Conservation (phyloP, 257 asterid genomes). For the Sherardia arvensis region DNA sequence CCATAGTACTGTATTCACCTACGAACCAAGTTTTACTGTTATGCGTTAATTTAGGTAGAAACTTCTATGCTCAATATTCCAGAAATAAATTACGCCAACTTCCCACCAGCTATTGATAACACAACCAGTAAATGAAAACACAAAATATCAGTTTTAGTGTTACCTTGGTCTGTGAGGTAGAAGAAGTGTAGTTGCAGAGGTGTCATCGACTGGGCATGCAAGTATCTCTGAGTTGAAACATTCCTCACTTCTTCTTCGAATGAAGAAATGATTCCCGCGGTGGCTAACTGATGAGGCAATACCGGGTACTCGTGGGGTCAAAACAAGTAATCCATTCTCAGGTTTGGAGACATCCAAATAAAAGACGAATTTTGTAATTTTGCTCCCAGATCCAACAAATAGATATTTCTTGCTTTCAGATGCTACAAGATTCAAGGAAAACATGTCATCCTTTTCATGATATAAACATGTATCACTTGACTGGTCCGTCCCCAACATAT, state of each 20-base stretch:
- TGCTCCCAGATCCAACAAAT: conserved; percentile 75
- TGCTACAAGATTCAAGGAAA: conserved; percentile 60
- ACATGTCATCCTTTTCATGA: conserved; percentile 84
- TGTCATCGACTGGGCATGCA: conserved; percentile 71
- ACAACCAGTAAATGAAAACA: not conserved
- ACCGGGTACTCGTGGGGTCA: conserved; percentile 73
- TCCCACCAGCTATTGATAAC: not conserved
- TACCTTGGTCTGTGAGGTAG: conserved; percentile 94
- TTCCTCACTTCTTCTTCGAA: conserved; percentile 70
- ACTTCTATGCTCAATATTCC: not conserved
- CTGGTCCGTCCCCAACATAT: conserved; percentile 66
- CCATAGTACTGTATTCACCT: not conserved
- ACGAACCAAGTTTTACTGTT: not conserved
- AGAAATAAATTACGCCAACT: not conserved
- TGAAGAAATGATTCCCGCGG: conserved; percentile 85
- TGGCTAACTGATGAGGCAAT: conserved; percentile 80
- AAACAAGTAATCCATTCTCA: conserved; percentile 48
- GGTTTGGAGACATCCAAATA: conserved; percentile 67
- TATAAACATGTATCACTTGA: conserved; percentile 65
- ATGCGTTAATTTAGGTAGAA: not conserved
- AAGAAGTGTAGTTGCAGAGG: conserved; percentile 46
- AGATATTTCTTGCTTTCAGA: conserved; percentile 88
- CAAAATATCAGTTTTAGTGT: not conserved
- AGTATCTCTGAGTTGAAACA: conserved; percentile 79
- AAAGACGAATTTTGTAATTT: conserved; percentile 72